Conservation (phyloP, 176 grass and related monocot species). For the Oryza glumipatula region DNA sequence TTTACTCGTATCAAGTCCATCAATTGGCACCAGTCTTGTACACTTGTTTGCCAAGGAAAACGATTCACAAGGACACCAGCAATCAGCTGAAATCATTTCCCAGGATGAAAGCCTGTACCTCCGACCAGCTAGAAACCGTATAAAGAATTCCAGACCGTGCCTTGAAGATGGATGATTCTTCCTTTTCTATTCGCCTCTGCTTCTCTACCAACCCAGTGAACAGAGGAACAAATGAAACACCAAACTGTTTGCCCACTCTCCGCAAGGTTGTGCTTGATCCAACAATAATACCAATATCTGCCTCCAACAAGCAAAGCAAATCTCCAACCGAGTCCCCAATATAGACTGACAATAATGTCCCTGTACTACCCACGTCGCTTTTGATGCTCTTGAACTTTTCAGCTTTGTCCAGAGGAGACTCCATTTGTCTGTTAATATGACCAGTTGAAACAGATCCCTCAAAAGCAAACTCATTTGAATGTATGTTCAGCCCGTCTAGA, state of each 20-base stretch:
- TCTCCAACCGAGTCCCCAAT: slow-evolving; percentile 94
- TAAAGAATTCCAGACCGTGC: slow-evolving; percentile 80
- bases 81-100: slow-evolving; percentile 71
- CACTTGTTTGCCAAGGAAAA: slow-evolving; percentile 31
- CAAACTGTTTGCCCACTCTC: slow-evolving; percentile 83
- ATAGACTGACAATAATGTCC: slow-evolving; percentile 61
- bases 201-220: slow-evolving; percentile 73
- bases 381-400: slow-evolving; percentile 73
- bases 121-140: slow-evolving; percentile 92
- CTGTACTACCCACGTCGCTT: slow-evolving; percentile 23
- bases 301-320: slow-evolving; percentile 92
- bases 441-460: slow-evolving; percentile 87
- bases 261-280: slow-evolving; percentile 83
- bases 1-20: slow-evolving; percentile 52
- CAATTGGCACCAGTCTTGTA: slow-evolving; percentile 34
- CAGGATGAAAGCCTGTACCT: slow-evolving; percentile 86
- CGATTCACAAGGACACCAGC: slow-evolving; percentile 21
- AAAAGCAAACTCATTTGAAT: slow-evolving; percentile 91
- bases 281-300: slow-evolving; percentile 92
- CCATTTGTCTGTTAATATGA: slow-evolving; percentile 74
- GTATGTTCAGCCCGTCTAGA: slow-evolving; percentile 77
- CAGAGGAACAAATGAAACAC: slow-evolving; percentile 78
- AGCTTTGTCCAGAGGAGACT: slow-evolving; percentile 82
- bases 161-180: slow-evolving; percentile 56
- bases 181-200: slow-evolving; percentile 55